phyloP scores from a whole-genome alignment of 306 rosid genomes.

The Cucumis sativus region Cucumber_9930_V3 NC_026661.2:21015501-21016000 shows the following conservation, averaged over 20 bases:
- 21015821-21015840: conserved; percentile 89
- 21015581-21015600: conserved; percentile 56
- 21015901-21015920: conserved; percentile 23
- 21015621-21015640: conserved; percentile 94
- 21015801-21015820: conserved; percentile 89
- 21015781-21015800: conserved; percentile 47
- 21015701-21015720: conserved; percentile 30
- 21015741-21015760: conserved; percentile 33
- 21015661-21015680: conserved; percentile 46
- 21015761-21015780: conserved; percentile 97
- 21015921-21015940: conserved; percentile 35
- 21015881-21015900: conserved; percentile 48
- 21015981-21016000: conserved; percentile 17
- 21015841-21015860: conserved; percentile 64
- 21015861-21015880: conserved; percentile 78
- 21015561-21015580: conserved; percentile 33
- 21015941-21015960: conserved; percentile 19
- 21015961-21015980: conserved; percentile 24
- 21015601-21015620: conserved; percentile 93
- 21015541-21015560: conserved; percentile 65
- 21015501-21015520: conserved; percentile 83
- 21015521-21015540: conserved; percentile 55
- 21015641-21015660: conserved; percentile 49
- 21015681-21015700: conserved; percentile 46
- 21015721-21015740: conserved; percentile 44